Conservation (phyloP, 2,329 filamentous ascomycete species). For the Talaromyces marneffei region DNA sequence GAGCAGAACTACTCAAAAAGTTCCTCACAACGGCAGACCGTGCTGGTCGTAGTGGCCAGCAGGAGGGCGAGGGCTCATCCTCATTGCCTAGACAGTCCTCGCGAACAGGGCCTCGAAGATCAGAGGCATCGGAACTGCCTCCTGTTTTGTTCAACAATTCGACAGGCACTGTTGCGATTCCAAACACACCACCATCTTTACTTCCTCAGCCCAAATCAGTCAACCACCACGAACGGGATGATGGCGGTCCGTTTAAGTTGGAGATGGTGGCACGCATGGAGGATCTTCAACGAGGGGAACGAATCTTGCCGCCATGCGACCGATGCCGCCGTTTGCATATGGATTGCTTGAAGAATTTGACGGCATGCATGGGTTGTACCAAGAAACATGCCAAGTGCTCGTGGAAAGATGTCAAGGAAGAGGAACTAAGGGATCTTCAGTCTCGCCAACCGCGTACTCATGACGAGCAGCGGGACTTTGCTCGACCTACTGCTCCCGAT, state of each 20-base stretch:
- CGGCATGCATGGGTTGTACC: conserved; percentile 79
- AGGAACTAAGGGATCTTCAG: conserved; percentile 50
- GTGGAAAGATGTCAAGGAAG: conserved; percentile 74
- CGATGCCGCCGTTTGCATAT: conserved; percentile 73
- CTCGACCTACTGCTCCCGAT: not conserved
- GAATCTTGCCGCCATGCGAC: conserved; percentile 77
- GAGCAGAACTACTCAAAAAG: conserved; percentile 57
- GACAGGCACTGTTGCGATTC: conserved; percentile 49
- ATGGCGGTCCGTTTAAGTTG: conserved; percentile 54
- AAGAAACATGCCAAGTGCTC: conserved; percentile 86
- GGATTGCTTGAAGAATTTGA: conserved; percentile 78
- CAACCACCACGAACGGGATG: conserved; percentile 47
- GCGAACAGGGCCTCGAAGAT: conserved; percentile 27
- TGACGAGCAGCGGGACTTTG: conserved; percentile 10
- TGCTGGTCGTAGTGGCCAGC: conserved; percentile 34
- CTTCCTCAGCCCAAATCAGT: conserved; percentile 45
- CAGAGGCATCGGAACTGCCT: conserved; percentile 31
- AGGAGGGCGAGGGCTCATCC: conserved; percentile 23
- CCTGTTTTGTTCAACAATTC: conserved; percentile 21
- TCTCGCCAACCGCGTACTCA: conserved; percentile 12
- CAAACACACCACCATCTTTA: conserved; percentile 49
- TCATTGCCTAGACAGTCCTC: conserved; percentile 21
- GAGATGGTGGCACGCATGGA: conserved; percentile 73
- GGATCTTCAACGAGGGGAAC: conserved; percentile 64
- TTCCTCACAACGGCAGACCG: conserved; percentile 57